These are phyloP conservation scores for Otatea glauca DNA, from an alignment of 176 grass and related monocot genomes.

Conservation along the genomic window DNA sequence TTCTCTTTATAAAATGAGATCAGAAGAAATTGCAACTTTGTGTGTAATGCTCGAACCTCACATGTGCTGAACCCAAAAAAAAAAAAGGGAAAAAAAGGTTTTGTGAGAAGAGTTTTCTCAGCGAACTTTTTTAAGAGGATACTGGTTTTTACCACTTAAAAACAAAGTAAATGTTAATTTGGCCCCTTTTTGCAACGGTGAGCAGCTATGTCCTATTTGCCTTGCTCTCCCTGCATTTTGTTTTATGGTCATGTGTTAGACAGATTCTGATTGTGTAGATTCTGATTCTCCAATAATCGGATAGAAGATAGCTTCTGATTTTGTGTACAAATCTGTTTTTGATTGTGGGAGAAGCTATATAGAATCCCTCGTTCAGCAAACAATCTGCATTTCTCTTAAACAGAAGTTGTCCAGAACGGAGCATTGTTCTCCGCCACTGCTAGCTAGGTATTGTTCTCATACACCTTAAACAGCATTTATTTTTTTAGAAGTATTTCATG, in stretches of 20 bases:
- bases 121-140: neutral
- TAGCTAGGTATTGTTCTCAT: neutral
- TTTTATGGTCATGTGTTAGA: neutral
- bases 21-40: neutral
- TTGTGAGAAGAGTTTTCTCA: neutral
- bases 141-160: neutral
- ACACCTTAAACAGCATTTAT: neutral
- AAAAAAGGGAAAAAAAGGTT: too few species aligned
- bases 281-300: too few species aligned
- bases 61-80: too few species aligned
- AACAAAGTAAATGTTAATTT: neutral
- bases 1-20: neutral
- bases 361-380: too few species aligned
- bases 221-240: neutral
- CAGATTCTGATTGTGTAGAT: too few species aligned
- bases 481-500: neutral
- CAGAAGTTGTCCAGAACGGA: too few species aligned
- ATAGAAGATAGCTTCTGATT: too few species aligned
- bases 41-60: neutral
- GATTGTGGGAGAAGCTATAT: too few species aligned
- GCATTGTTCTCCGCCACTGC: neutral
- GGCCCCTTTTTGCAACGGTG: neutral
- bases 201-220: neutral
- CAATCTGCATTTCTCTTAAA: too few species aligned
- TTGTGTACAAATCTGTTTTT: too few species aligned